Percentiles rank a stretch among this genome's conserved stretches.
phyloP scores from a whole-genome alignment of 2,329 filamentous ascomycete species.

The Cercospora brassicicola region DNA sequence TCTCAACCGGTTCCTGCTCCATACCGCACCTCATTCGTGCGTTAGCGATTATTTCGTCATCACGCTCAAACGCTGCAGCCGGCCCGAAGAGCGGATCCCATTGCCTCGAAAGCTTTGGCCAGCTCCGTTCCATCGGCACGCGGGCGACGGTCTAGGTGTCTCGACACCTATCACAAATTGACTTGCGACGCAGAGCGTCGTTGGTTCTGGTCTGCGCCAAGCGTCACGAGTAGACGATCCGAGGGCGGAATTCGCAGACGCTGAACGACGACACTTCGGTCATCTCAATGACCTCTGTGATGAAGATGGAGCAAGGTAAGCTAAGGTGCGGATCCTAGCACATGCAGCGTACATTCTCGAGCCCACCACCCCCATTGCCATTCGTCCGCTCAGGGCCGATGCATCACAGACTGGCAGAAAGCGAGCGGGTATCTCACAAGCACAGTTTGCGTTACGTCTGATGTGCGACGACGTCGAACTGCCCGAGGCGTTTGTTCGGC shows the following conservation, averaged over 20 bases:
- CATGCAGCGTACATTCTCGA: constrained; percentile 27
- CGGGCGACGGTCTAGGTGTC: neutral
- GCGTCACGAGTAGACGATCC: neutral
- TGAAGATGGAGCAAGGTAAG: constrained; percentile 40
- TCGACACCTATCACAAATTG: neutral
- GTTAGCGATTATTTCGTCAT: constrained; percentile 26
- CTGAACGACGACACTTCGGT: neutral
- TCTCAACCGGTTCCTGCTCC: neutral
- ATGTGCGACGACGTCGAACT: constrained; percentile 18
- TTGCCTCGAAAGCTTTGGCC: constrained; percentile 17
- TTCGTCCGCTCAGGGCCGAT: neutral
- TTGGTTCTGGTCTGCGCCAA: neutral
- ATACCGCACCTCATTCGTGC: constrained; percentile 23
- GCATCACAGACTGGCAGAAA: constrained; percentile 5
- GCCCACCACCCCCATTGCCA: constrained; percentile 13
- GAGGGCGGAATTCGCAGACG: neutral
- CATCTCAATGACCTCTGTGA: constrained; percentile 14
- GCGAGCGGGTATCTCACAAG: constrained; percentile 15
- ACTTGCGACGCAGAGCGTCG: neutral
- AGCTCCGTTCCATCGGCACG: constrained; percentile 1
- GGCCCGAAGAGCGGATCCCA: constrained; percentile 22
- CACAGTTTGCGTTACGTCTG: constrained; percentile 19
- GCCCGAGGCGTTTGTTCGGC: constrained; percentile 9
- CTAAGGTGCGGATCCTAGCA: constrained; percentile 26
- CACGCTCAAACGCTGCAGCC: constrained; percentile 23